These are phyloP conservation scores for Exophiala dermatitidis DNA, from an alignment of 2,329 filamentous ascomycete species.

Conservation along the genomic window DNA sequence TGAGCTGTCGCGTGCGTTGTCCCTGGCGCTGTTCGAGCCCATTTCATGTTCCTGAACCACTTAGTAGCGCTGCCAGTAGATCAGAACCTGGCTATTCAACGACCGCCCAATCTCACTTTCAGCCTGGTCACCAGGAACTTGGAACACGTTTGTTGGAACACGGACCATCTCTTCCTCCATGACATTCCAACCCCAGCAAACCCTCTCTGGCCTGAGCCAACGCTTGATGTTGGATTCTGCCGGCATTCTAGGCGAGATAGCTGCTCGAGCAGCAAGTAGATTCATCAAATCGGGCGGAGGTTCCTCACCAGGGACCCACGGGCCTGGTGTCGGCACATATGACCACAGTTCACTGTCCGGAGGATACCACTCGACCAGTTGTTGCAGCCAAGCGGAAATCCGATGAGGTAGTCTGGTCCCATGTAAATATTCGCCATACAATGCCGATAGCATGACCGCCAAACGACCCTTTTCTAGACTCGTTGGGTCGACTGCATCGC, in stretches of 20 bases:
- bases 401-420: slow-evolving; percentile 30
- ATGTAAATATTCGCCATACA: slow-evolving; percentile 20
- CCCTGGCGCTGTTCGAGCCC: not conserved
- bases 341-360: slow-evolving; percentile 31
- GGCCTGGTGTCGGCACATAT: slow-evolving; percentile 23
- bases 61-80: slow-evolving; percentile 18
- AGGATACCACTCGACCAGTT: slow-evolving; percentile 26
- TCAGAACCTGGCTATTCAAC: slow-evolving; percentile 1
- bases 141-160: slow-evolving; percentile 11
- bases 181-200: slow-evolving; percentile 41
- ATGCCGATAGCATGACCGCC: slow-evolving; percentile 23
- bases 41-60: not conserved
- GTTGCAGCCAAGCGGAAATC: slow-evolving; percentile 32
- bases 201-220: slow-evolving; percentile 21
- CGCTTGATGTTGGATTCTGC: slow-evolving; percentile 14
- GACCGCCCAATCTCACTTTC: not conserved
- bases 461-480: slow-evolving; percentile 17
- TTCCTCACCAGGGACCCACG: slow-evolving; percentile 22
- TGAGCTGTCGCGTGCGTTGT: not conserved
- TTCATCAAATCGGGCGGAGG: slow-evolving; percentile 21
- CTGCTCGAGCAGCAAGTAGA: slow-evolving; percentile 16
- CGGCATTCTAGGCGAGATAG: slow-evolving; percentile 11
- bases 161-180: slow-evolving; percentile 33
- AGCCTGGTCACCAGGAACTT: not conserved
- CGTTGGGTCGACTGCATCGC: not conserved